Evolutionary conservation across 2,329 filamentous ascomycete species (phyloP).

Genomic region (Colletotrichum australisinense): DNA sequence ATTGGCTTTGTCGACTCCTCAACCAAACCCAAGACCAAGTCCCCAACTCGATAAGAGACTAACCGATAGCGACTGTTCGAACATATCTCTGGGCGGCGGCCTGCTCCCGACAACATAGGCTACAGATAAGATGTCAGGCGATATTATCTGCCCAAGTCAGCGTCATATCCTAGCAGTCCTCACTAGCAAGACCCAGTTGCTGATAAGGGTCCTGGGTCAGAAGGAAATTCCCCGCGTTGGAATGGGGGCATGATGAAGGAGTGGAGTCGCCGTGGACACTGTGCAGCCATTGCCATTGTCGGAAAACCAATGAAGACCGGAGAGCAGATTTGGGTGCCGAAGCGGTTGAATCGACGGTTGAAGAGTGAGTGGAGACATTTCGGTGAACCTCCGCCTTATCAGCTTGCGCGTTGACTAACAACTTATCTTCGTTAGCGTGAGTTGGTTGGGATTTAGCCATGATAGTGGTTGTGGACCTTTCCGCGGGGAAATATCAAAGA

Average conservation of each 20-base stretch:
- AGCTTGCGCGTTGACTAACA: constrained; percentile 34
- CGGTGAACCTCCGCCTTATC: constrained; percentile 36
- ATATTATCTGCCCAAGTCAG: background rate
- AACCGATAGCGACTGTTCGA: background rate
- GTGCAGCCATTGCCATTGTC: background rate
- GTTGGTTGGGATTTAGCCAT: constrained; percentile 4
- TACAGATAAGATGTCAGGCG: constrained; percentile 27
- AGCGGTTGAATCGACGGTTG: background rate
- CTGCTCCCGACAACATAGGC: background rate
- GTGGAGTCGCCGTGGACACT: constrained; percentile 28
- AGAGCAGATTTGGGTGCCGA: constrained; percentile 11
- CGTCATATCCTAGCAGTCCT: constrained; percentile 8
- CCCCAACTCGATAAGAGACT: background rate
- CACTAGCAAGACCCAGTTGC: constrained; percentile 4
- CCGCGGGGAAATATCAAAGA: constrained; percentile 35
- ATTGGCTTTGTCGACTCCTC: background rate
- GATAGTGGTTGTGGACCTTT: constrained; percentile 30
- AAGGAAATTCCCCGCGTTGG: constrained; percentile 23
- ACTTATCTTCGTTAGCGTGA: constrained; percentile 19
- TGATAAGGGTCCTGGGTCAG: constrained; percentile 15
- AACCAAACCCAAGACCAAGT: background rate
- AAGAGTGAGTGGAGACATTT: constrained; percentile 17
- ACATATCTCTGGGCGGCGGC: background rate
- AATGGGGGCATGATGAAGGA: constrained; percentile 10
- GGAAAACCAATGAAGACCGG: constrained; percentile 5